Evolutionary conservation across 495 filamentous ascomycete genomes (phyloP).

Genomic region (Tuber borchii): DNA sequence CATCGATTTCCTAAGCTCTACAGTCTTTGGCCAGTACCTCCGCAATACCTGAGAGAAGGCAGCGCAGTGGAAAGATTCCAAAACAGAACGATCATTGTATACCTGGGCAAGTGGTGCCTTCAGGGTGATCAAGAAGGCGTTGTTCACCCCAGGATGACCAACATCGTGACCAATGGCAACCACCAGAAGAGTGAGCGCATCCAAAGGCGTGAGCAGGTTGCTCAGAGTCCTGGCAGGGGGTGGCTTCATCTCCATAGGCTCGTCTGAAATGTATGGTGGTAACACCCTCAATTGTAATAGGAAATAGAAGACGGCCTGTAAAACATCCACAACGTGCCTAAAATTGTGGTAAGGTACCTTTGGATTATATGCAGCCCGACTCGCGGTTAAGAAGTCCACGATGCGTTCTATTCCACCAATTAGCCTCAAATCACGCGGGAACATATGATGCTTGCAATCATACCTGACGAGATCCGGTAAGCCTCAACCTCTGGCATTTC

Average conservation of each 20-base stretch:
- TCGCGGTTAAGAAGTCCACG: slow-evolving; percentile 71
- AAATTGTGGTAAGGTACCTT: slow-evolving; percentile 99
- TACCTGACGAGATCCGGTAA: slow-evolving; percentile 71
- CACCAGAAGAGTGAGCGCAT: slow-evolving; percentile 80
- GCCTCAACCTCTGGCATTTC: slow-evolving; percentile 69
- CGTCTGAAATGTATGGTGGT: slow-evolving; percentile 52
- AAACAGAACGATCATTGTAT: slow-evolving; percentile 93
- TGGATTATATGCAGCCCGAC: slow-evolving; percentile 79
- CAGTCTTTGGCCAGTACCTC: slow-evolving; percentile 77
- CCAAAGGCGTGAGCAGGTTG: slow-evolving; percentile 68
- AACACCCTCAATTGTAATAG: slow-evolving; percentile 74
- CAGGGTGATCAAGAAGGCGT: slow-evolving; percentile 85
- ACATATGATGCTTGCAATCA: slow-evolving; percentile 20
- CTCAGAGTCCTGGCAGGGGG: slow-evolving; percentile 52
- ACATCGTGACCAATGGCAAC: slow-evolving; percentile 97
- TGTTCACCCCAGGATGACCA: slow-evolving; percentile 96
- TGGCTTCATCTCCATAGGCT: slow-evolving; percentile 13
- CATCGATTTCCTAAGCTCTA: slow-evolving; percentile 75
- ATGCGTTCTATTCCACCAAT: slow-evolving; percentile 52
- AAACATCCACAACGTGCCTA: slow-evolving; percentile 89
- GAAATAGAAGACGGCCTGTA: slow-evolving; percentile 90
- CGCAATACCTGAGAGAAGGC: slow-evolving; percentile 94
- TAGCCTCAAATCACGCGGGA: slow-evolving; percentile 1
- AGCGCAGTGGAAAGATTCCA: slow-evolving; percentile 96
- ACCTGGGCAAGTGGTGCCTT: slow-evolving; percentile 94